Percentiles rank a stretch among this genome's conserved stretches.
Conservation (phyloP, 164 flowering plant genomes). For the Magnolia kwangsiensis region DNA sequence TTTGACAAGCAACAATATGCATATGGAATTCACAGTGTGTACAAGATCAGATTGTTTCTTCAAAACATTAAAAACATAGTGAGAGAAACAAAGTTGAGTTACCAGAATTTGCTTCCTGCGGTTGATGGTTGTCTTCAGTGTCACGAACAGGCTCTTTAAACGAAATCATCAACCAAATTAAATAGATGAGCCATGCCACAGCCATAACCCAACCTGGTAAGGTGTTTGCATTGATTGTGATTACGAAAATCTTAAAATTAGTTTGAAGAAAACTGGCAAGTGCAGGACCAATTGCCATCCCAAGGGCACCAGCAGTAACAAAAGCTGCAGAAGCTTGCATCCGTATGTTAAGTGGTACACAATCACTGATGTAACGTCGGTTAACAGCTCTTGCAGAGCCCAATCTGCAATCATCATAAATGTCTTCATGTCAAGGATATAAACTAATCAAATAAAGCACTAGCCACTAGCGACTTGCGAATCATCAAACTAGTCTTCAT, state of each 20-base stretch:
- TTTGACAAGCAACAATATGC: background rate
- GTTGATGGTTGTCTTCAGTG: conserved; percentile 15
- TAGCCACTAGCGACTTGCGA: background rate
- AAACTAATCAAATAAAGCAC: background rate
- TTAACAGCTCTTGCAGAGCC: conserved; percentile 70
- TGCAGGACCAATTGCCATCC: conserved; percentile 68
- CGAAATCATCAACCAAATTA: conserved; percentile 35
- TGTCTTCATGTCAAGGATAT: background rate
- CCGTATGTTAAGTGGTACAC: conserved; percentile 49
- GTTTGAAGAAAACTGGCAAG: conserved; percentile 48
- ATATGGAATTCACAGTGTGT: background rate
- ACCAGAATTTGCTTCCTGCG: conserved; percentile 25
- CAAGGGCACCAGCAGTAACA: conserved; percentile 68
- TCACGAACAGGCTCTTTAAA: conserved; percentile 44
- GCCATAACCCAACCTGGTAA: conserved; percentile 70
- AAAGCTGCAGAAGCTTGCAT: conserved; percentile 67
- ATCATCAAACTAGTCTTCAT: background rate
- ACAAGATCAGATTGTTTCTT: background rate
- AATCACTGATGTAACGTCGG: conserved; percentile 58
- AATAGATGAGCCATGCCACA: conserved; percentile 46
- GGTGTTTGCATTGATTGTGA: conserved; percentile 47
- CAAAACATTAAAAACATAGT: background rate
- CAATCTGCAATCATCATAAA: conserved; percentile 28
- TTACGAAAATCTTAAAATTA: conserved; percentile 33
- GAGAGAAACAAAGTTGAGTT: conserved; percentile 7